Evolutionary conservation across 2,329 filamentous ascomycete species (phyloP).

Genomic region (Clarireedia homoeocarpa): DNA sequence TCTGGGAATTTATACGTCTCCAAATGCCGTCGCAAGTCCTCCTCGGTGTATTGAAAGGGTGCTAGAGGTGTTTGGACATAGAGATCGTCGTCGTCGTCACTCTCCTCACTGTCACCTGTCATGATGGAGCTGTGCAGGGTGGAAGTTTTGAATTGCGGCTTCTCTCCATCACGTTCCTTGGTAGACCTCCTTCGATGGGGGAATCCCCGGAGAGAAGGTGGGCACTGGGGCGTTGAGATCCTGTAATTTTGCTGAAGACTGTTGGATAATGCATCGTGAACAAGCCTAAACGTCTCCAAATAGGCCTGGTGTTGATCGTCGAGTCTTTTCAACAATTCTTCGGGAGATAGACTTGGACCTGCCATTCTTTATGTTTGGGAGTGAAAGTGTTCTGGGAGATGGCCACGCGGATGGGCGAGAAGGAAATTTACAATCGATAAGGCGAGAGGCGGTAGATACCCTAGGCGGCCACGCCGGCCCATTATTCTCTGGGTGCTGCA

Average conservation of each 20-base stretch:
- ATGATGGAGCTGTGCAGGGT: conserved; percentile 17
- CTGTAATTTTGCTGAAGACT: not conserved
- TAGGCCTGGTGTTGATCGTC: conserved; percentile 24
- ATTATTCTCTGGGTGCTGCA: too few species aligned
- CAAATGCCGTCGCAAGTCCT: conserved; percentile 37
- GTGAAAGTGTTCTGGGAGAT: too few species aligned
- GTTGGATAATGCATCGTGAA: conserved; percentile 22
- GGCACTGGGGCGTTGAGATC: not conserved
- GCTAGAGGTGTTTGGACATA: conserved; percentile 35
- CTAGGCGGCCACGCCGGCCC: too few species aligned
- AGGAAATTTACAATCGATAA: too few species aligned
- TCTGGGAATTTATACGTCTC: conserved; percentile 36
- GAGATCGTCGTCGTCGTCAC: conserved; percentile 31
- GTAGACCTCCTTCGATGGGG: conserved; percentile 2
- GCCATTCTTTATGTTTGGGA: too few species aligned
- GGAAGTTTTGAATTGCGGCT: not conserved
- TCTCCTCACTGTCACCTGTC: conserved; percentile 30
- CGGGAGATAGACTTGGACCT: conserved; percentile 7
- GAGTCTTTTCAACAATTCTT: conserved; percentile 21
- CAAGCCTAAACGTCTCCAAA: conserved; percentile 19
- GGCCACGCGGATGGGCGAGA: too few species aligned
- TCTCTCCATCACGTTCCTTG: not conserved
- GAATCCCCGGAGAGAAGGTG: not conserved
- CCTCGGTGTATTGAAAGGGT: conserved; percentile 34
- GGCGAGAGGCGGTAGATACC: too few species aligned